phyloP scores from a whole-genome alignment of 352 stramenopile genomes.

The Aphanomyces stellatus region DNA sequence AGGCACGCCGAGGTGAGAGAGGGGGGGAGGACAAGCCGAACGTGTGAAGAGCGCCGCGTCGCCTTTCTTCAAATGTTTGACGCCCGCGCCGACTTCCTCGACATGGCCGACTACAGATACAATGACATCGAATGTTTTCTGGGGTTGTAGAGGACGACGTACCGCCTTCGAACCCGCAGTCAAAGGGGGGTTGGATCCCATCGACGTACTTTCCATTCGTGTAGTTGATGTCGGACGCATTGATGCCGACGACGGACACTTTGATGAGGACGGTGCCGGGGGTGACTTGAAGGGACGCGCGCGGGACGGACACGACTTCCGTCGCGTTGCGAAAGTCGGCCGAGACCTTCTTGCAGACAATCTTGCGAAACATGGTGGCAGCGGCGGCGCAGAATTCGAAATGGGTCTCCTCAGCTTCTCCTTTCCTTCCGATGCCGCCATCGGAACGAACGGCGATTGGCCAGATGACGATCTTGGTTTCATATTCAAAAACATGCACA shows the following conservation, averaged over 20 bases:
- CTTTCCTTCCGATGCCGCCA: not conserved
- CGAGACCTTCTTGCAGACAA: constrained; percentile 69
- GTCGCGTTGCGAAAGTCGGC: constrained; percentile 74
- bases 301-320: constrained; percentile 41
- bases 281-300: constrained; percentile 29
- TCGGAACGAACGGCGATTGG: not conserved
- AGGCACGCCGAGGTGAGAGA: not conserved
- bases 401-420: not conserved
- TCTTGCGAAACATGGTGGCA: constrained; percentile 41
- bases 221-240: constrained; percentile 50
- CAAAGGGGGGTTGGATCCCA: constrained; percentile 39
- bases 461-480: too few relatives aligned
- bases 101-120: constrained; percentile 1
- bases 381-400: not conserved
- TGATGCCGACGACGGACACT: constrained; percentile 35
- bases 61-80: constrained; percentile 11
- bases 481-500: too few relatives aligned
- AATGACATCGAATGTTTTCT: too few relatives aligned
- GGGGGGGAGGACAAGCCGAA: not conserved
- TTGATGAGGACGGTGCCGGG: constrained; percentile 40
- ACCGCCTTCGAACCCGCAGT: constrained; percentile 43
- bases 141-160: not conserved
- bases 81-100: not conserved
- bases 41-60: constrained; percentile 5
- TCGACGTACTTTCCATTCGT: constrained; percentile 44